Evolutionary conservation across 2,329 filamentous ascomycete genomes (phyloP).

Genomic region (Alternaria incomplexa): DNA sequence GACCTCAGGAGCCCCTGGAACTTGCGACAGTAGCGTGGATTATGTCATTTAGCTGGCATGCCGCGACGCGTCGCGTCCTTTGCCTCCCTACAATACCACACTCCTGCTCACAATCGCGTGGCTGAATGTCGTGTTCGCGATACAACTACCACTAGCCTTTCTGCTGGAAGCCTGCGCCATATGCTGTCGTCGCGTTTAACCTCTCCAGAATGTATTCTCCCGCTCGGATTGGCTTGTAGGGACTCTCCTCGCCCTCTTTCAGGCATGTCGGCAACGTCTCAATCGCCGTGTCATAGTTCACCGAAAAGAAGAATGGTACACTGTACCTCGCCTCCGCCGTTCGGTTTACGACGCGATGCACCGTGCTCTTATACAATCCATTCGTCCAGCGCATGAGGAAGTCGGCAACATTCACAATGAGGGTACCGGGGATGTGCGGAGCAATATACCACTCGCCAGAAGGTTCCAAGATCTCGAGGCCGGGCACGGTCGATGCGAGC

Average conservation of each 20-base stretch:
- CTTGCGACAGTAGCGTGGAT: not conserved
- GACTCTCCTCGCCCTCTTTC: conserved; percentile 36
- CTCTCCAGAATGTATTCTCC: conserved; percentile 51
- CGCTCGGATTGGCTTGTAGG: conserved; percentile 46
- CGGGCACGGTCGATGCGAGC: conserved; percentile 34
- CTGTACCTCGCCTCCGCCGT: conserved; percentile 50
- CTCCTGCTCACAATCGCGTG: not conserved
- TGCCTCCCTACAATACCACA: not conserved
- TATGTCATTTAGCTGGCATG: not conserved
- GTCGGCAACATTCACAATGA: conserved; percentile 62
- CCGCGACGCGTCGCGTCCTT: not conserved
- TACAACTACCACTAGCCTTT: not conserved
- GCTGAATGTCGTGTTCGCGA: not conserved
- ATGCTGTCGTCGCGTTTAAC: conserved; percentile 41
- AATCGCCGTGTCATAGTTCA: conserved; percentile 50
- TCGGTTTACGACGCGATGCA: conserved; percentile 57
- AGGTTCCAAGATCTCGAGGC: conserved; percentile 44
- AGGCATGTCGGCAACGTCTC: conserved; percentile 50
- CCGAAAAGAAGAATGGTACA: conserved; percentile 57
- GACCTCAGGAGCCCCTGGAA: not conserved
- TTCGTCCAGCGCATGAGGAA: conserved; percentile 61
- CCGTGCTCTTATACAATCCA: conserved; percentile 56
- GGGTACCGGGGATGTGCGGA: conserved; percentile 49
- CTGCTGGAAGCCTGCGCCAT: conserved; percentile 33
- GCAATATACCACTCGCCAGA: conserved; percentile 42